Conservation (phyloP, 495 filamentous ascomycete genomes). For the Jackrogersella minutella region DNA sequence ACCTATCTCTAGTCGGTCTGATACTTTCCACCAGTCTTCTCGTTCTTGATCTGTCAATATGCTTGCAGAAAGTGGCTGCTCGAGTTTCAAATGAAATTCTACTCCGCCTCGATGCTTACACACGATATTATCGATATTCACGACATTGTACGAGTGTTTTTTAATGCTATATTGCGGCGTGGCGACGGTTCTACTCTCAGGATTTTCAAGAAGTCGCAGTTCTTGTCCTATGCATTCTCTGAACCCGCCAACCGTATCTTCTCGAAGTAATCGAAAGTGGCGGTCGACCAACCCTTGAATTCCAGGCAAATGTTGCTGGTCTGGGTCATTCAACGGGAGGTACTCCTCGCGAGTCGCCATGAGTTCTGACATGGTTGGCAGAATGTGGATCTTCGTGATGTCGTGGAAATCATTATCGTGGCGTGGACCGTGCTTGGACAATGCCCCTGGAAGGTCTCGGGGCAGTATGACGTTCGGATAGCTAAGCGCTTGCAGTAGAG, state of each 20-base stretch:
- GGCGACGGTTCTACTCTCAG: background rate
- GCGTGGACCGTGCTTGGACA: conserved; percentile 60
- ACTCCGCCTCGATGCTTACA: conserved; percentile 60
- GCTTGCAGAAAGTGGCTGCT: conserved; percentile 55
- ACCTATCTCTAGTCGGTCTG: conserved; percentile 61
- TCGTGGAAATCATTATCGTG: conserved; percentile 73
- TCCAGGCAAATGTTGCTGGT: conserved; percentile 63
- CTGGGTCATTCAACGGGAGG: conserved; percentile 60
- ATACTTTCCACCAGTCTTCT: conserved; percentile 65
- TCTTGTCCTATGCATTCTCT: conserved; percentile 61
- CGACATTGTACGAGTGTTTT: conserved; percentile 51
- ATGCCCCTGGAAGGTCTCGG: conserved; percentile 58
- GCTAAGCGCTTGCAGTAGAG: background rate
- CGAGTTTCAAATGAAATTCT: conserved; percentile 59
- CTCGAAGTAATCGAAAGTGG: conserved; percentile 71
- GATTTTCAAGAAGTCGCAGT: conserved; percentile 35
- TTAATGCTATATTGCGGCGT: conserved; percentile 27
- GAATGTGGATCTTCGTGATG: conserved; percentile 66
- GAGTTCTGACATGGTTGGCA: conserved; percentile 72
- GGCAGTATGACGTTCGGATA: conserved; percentile 46
- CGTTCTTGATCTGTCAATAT: conserved; percentile 42
- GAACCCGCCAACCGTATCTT: conserved; percentile 69
- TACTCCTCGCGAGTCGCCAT: conserved; percentile 60
- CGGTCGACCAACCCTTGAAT: conserved; percentile 68
- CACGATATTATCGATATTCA: conserved; percentile 44